Percentiles rank a stretch among this genome's conserved stretches.
Conservation (phyloP, 139 green algal genomes). For the Mychonastes homosphaera region DNA sequence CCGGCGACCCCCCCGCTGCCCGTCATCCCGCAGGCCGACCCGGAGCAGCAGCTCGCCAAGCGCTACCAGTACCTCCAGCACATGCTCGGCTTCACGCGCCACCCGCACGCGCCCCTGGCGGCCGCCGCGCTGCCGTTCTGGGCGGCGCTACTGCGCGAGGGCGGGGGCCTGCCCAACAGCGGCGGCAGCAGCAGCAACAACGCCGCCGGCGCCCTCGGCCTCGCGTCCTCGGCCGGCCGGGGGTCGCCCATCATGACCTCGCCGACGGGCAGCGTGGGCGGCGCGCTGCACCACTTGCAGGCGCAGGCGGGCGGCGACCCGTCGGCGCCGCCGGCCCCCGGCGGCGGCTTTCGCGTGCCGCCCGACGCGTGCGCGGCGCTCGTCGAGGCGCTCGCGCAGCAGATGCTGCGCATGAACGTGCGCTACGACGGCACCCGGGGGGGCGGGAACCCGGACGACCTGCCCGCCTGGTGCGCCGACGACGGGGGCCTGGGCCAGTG, state of each 20-base stretch:
- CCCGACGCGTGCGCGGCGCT: no score
- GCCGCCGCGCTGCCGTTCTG: conserved; percentile 51
- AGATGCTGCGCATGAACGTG: conserved; percentile 11
- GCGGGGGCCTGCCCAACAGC: neutral
- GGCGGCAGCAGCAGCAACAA: neutral
- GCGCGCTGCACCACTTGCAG: no score
- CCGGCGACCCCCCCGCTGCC: neutral
- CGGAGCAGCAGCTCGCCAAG: neutral
- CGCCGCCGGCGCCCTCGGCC: no score
- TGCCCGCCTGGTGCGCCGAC: conserved; percentile 34
- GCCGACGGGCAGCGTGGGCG: no score
- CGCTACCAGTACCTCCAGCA: conserved; percentile 8
- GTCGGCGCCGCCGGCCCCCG: no score
- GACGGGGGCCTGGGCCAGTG: conserved; percentile 8
- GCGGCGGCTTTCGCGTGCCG: no score
- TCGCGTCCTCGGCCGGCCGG: no score
- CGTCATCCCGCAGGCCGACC: neutral
- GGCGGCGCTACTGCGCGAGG: conserved; percentile 34
- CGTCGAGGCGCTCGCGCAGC: conserved; percentile 13
- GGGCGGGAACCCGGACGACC: conserved; percentile 25
- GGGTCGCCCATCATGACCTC: no score
- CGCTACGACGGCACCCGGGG: conserved; percentile 8
- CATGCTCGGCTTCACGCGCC: conserved; percentile 56
- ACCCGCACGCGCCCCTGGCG: conserved; percentile 52
- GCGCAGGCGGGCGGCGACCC: no score